A percentile compares a stretch with the other conserved stretches of the same genome.
phyloP scores from a whole-genome alignment of 495 filamentous ascomycete genomes.

The Neurospora africana region DNA sequence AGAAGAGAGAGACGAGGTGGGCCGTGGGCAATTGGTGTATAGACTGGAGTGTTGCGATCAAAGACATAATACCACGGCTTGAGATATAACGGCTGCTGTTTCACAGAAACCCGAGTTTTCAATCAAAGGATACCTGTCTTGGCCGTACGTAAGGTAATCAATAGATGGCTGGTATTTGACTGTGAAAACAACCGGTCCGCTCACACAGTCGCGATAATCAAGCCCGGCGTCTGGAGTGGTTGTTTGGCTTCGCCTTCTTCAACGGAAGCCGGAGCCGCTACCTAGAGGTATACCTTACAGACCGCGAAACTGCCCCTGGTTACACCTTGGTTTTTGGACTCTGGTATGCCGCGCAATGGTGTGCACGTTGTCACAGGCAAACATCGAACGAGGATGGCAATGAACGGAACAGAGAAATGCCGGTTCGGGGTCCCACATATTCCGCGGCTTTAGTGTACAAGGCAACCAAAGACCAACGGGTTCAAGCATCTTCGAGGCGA shows the following conservation, averaged over 20 bases:
- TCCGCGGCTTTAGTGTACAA: not conserved
- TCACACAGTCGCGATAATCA: conserved; percentile 1
- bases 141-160: not conserved
- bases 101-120: too few species aligned
- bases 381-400: not conserved
- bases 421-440: not conserved
- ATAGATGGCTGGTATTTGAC: conserved; percentile 7
- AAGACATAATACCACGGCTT: too few species aligned
- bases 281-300: too few species aligned
- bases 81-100: too few species aligned
- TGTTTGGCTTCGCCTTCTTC: conserved; percentile 1
- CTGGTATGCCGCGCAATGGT: too few species aligned
- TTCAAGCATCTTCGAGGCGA: not conserved
- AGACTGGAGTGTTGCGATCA: too few species aligned
- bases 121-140: not conserved
- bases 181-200: conserved; percentile 4
- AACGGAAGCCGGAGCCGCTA: not conserved
- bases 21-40: too few species aligned
- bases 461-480: not conserved
- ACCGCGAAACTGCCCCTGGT: too few species aligned
- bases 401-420: not conserved
- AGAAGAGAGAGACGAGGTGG: too few species aligned
- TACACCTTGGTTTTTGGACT: too few species aligned
- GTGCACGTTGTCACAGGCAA: not conserved
- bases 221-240: not conserved